A percentile compares a stretch with the other conserved stretches of the same genome.
phyloP scores from a whole-genome alignment of 208 protist genomes.

The Phytomonas sp. region DNA sequence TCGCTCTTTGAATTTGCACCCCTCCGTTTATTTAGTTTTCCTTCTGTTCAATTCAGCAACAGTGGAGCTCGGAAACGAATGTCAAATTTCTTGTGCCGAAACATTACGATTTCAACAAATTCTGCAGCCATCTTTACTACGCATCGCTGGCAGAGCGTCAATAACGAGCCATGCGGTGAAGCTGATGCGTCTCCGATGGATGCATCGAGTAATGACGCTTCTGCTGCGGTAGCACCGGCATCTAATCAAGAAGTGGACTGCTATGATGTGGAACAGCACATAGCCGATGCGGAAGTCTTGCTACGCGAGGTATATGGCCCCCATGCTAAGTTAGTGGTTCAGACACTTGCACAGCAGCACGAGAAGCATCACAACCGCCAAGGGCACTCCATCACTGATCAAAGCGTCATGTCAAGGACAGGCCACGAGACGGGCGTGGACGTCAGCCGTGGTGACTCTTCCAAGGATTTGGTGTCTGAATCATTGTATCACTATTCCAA shows the following conservation, averaged over 20 bases:
- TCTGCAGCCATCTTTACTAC: not conserved
- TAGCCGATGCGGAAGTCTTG: slow-evolving; percentile 38
- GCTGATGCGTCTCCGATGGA: not conserved
- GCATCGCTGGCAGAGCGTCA: slow-evolving; percentile 1
- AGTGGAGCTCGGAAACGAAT: not conserved
- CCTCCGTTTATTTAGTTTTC: not conserved
- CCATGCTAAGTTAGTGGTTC: slow-evolving; percentile 62
- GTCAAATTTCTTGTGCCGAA: not conserved
- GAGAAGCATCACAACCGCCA: slow-evolving; percentile 4
- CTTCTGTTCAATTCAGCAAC: not conserved
- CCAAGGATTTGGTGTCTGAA: not conserved
- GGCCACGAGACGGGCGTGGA: not conserved
- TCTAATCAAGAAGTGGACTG: not conserved
- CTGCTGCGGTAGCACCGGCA: not conserved
- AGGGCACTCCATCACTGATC: slow-evolving; percentile 12
- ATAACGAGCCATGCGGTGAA: not conserved
- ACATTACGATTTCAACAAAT: not conserved
- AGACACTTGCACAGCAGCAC: slow-evolving; percentile 19
- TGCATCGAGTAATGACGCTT: not conserved
- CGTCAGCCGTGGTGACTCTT: not conserved
- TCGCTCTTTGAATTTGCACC: not conserved
- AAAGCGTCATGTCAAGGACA: slow-evolving; percentile 6
- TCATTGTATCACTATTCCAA: not conserved
- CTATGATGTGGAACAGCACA: slow-evolving; percentile 24
- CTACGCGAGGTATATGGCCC: slow-evolving; percentile 64